These are phyloP conservation scores for Diplocarpon rosae DNA, from an alignment of 2,329 filamentous ascomycete genomes.

Conservation along the genomic window DNA sequence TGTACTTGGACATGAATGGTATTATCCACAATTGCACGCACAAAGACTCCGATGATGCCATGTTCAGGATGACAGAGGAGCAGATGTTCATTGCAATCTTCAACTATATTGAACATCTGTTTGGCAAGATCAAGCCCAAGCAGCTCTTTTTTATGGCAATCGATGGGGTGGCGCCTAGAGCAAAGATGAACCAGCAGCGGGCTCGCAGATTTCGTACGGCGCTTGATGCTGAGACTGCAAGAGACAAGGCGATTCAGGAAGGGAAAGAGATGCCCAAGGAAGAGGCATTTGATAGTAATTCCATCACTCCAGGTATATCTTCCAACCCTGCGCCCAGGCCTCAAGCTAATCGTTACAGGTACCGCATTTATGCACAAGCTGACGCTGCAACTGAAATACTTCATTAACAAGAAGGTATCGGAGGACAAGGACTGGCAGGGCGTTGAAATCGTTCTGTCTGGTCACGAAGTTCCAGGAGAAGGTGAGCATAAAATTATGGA, in stretches of 20 bases:
- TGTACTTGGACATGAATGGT: constrained; percentile 98
- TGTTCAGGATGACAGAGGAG: constrained; percentile 89
- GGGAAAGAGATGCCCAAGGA: constrained; percentile 91
- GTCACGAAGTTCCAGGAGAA: constrained; percentile 95
- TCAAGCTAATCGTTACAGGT: constrained; percentile 29
- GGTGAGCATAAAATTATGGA: constrained; percentile 99
- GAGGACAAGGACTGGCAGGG: constrained; percentile 97
- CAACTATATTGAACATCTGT: constrained; percentile 98
- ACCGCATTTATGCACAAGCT: constrained; percentile 98
- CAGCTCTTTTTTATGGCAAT: constrained; percentile 99
- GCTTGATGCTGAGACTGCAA: constrained; percentile 76
- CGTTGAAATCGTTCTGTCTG: constrained; percentile 89
- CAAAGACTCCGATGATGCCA: constrained; percentile 85
- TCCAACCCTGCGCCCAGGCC: constrained; percentile 2
- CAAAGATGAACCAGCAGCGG: constrained; percentile 99
- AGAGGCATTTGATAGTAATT: constrained; percentile 96
- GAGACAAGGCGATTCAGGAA: constrained; percentile 83
- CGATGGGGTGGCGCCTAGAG: constrained; percentile 90
- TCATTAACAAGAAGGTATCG: constrained; percentile 96
- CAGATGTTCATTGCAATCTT: constrained; percentile 99
- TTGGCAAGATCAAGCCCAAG: constrained; percentile 97
- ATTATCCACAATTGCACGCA: constrained; percentile 99
- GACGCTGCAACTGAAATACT: constrained; percentile 90
- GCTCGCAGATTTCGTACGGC: constrained; percentile 91
- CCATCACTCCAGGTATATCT: constrained; percentile 72